Conservation (phyloP, 805 yeast species). For the Ogataea philodendri region DNA sequence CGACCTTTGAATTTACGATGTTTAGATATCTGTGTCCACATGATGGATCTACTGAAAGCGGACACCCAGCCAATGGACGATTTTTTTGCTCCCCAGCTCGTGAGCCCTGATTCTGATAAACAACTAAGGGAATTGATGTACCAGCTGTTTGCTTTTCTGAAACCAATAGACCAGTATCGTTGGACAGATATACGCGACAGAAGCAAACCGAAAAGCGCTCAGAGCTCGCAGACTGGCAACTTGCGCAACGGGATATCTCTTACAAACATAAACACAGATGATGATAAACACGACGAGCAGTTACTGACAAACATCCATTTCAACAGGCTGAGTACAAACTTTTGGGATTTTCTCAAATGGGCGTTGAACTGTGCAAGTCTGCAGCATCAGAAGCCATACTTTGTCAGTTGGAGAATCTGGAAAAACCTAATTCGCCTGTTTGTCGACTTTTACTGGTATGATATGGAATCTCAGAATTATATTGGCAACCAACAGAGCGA, state of each 20-base stretch:
- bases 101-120: slow-evolving; percentile 10
- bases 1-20: slow-evolving; percentile 35
- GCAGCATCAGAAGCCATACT: slow-evolving; percentile 9
- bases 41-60: slow-evolving; percentile 8
- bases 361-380: slow-evolving; percentile 29
- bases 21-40: slow-evolving; percentile 27
- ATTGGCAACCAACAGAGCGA: not conserved
- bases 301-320: slow-evolving; percentile 28
- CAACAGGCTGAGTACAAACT: slow-evolving; percentile 21
- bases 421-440: slow-evolving; percentile 16
- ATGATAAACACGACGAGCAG: slow-evolving; percentile 13
- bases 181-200: too few species aligned
- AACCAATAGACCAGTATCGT: too few species aligned
- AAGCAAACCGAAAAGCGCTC: too few species aligned
- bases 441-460: slow-evolving; percentile 7
- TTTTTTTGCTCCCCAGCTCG: slow-evolving; percentile 28
- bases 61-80: slow-evolving; percentile 17
- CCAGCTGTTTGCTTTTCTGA: slow-evolving; percentile 11
- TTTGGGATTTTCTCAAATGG: slow-evolving; percentile 33
- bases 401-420: slow-evolving; percentile 22
- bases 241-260: too few species aligned
- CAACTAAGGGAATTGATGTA: slow-evolving; percentile 21
- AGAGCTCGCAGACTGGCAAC: too few species aligned
- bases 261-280: slow-evolving; percentile 17
- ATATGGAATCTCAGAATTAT: slow-evolving; percentile 6